Conservation (phyloP, 352 stramenopile species). For the Blastocystis hominis region DNA sequence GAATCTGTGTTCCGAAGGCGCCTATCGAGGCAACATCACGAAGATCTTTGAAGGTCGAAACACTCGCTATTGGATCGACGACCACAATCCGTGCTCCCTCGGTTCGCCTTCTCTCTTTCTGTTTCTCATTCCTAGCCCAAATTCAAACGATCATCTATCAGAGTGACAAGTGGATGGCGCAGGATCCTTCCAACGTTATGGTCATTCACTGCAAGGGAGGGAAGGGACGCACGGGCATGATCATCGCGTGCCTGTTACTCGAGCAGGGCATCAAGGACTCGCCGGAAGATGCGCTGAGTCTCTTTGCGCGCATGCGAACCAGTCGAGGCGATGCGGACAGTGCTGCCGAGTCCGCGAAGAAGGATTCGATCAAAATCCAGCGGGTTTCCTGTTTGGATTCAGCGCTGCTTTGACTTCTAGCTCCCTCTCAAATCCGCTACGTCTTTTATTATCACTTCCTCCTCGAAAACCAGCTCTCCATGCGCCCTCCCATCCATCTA, state of each 20-base stretch:
- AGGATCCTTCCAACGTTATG: constrained; percentile 41
- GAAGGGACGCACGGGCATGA: constrained; percentile 54
- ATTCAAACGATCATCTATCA: constrained; percentile 1
- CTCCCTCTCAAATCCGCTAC: constrained; percentile 39
- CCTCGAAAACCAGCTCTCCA: neutral
- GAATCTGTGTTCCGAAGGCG: constrained; percentile 53
- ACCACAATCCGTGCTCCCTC: constrained; percentile 49
- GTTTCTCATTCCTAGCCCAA: neutral
- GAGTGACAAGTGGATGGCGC: neutral
- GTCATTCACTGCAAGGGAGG: constrained; percentile 53
- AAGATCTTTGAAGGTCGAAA: constrained; percentile 20
- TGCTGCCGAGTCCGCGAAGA: neutral
- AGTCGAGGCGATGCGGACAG: neutral
- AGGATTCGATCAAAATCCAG: constrained; percentile 17
- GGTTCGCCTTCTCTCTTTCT: neutral
- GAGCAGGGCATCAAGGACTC: constrained; percentile 3
- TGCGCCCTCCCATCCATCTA: neutral
- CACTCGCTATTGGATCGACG: constrained; percentile 34
- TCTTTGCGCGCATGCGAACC: constrained; percentile 35
- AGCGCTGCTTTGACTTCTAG: neutral
- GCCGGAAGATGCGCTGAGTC: constrained; percentile 15
- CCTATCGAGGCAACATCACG: neutral
- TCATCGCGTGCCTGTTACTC: constrained; percentile 51
- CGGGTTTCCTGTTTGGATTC: neutral
- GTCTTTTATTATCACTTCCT: constrained; percentile 46